A percentile compares a stretch with the other conserved stretches of the same genome.
phyloP scores from a whole-genome alignment of 2,329 filamentous ascomycete species.

The Magnaporthiopsis poae region DNA sequence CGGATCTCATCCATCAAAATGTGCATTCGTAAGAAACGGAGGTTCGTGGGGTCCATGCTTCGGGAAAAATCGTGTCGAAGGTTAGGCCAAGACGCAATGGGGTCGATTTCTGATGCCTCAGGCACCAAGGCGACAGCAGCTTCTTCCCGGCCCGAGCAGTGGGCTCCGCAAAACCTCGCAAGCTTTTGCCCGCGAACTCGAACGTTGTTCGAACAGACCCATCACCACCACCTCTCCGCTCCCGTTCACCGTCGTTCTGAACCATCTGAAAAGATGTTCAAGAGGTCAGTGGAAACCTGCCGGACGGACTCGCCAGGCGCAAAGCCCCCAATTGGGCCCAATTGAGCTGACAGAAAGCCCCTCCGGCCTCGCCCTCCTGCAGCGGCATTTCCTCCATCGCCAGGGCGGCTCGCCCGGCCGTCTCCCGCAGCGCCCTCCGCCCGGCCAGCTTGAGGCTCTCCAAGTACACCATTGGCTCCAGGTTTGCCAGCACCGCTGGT shows the following conservation, averaged over 20 bases:
- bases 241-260: constrained; percentile 52
- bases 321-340: constrained; percentile 36
- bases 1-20: too few relatives aligned
- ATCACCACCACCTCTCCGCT: constrained; percentile 45
- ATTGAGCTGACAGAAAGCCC: constrained; percentile 36
- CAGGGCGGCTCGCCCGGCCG: constrained; percentile 52
- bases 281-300: constrained; percentile 53
- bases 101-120: neutral
- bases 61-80: neutral
- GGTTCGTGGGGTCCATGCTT: neutral
- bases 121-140: neutral
- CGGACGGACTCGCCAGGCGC: constrained; percentile 18
- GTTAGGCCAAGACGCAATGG: neutral
- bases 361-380: constrained; percentile 24
- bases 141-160: neutral
- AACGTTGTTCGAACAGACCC: constrained; percentile 31
- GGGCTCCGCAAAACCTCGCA: constrained; percentile 5
- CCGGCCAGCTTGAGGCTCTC: constrained; percentile 47
- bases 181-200: constrained; percentile 9
- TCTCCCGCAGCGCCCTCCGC: constrained; percentile 49
- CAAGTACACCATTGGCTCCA: constrained; percentile 45
- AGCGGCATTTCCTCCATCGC: constrained; percentile 59
- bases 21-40: neutral
- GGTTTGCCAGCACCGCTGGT: constrained; percentile 49
- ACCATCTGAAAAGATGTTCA: constrained; percentile 70